These are phyloP conservation scores for Auriculariales sp. DNA, from an alignment of 768 basidiomycete genomes.

Conservation along the genomic window DNA sequence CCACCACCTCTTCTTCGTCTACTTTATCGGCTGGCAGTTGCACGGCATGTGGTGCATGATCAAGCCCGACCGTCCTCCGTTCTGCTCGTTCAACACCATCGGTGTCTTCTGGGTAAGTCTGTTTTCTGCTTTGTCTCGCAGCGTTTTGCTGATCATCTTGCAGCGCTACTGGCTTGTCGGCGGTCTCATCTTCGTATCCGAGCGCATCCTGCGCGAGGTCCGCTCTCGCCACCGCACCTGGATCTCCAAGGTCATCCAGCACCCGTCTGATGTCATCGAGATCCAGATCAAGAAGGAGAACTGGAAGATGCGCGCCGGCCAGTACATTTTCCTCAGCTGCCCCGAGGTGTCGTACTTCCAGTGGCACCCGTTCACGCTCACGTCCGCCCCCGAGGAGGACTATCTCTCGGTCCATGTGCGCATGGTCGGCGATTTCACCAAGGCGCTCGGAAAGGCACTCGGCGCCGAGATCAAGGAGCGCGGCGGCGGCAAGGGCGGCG, in stretches of 20 bases:
- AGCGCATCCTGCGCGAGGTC: slow-evolving; percentile 85
- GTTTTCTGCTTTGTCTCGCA: neutral
- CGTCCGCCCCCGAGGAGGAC: slow-evolving; percentile 89
- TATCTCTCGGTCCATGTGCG: slow-evolving; percentile 91
- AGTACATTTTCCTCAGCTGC: slow-evolving; percentile 86
- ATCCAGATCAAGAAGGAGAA: slow-evolving; percentile 96
- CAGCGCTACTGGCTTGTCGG: slow-evolving; percentile 86
- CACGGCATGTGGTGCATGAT: slow-evolving; percentile 98
- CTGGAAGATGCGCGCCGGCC: slow-evolving; percentile 67
- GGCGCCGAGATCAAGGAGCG: slow-evolving; percentile 51
- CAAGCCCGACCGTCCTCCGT: slow-evolving; percentile 76
- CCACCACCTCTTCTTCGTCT: slow-evolving; percentile 79
- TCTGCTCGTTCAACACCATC: slow-evolving; percentile 69
- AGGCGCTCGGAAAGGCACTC: slow-evolving; percentile 61
- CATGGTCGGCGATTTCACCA: slow-evolving; percentile 82
- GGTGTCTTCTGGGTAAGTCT: slow-evolving; percentile 87
- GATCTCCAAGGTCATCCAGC: slow-evolving; percentile 89
- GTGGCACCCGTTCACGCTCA: slow-evolving; percentile 95
- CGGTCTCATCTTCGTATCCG: slow-evolving; percentile 70
- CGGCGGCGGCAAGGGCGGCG: slow-evolving; percentile 21
- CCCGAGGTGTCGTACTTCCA: slow-evolving; percentile 91
- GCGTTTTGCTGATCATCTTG: slow-evolving; percentile 4
- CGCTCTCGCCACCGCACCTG: slow-evolving; percentile 83
- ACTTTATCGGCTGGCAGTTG: slow-evolving; percentile 90
- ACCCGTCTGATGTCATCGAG: slow-evolving; percentile 89